These are phyloP conservation scores for Crassisporium funariophilum DNA, from an alignment of 768 basidiomycete species.

Conservation along the genomic window DNA sequence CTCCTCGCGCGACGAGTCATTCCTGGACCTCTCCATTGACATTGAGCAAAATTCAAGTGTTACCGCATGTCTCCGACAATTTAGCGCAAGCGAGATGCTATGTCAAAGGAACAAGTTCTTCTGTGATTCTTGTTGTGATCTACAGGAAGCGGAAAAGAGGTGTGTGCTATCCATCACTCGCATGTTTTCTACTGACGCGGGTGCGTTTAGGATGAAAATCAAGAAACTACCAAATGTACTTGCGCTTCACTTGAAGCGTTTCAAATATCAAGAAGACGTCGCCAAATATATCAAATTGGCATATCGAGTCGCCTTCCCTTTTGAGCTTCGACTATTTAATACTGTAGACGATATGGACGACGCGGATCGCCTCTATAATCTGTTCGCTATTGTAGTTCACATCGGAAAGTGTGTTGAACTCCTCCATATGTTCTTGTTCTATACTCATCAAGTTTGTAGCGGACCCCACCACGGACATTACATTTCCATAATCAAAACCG, in stretches of 20 bases:
- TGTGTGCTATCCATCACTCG: conserved; percentile 34
- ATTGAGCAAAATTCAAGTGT: conserved; percentile 98
- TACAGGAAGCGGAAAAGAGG: conserved; percentile 99
- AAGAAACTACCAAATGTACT: conserved; percentile 95
- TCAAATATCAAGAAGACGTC: conserved; percentile 96
- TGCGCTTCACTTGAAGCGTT: conserved; percentile 94
- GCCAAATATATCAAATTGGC: conserved; percentile 92
- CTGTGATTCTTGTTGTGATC: conserved; percentile 94
- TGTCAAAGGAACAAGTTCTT: conserved; percentile 98
- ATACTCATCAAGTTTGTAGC: conserved; percentile 42
- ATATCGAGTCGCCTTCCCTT: conserved; percentile 95
- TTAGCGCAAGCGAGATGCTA: conserved; percentile 98
- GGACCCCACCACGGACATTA: conserved; percentile 99
- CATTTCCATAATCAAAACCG: conserved; percentile 89
- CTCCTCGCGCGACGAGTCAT: conserved; percentile 92
- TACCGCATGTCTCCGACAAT: conserved; percentile 93
- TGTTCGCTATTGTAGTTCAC: conserved; percentile 98
- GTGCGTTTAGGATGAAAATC: conserved; percentile 88
- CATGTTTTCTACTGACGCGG: conserved; percentile 7
- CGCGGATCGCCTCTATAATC: conserved; percentile 89
- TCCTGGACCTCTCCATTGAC: conserved; percentile 98
- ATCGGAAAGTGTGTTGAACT: conserved; percentile 83
- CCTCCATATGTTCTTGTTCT: conserved; percentile 15
- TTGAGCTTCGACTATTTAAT: conserved; percentile 94
- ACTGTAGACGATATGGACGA: conserved; percentile 92